Percentiles rank a stretch among this genome's conserved stretches.
Conservation (phyloP, 1,139 yeast species). For the Geotrichum europaeum region DNA sequence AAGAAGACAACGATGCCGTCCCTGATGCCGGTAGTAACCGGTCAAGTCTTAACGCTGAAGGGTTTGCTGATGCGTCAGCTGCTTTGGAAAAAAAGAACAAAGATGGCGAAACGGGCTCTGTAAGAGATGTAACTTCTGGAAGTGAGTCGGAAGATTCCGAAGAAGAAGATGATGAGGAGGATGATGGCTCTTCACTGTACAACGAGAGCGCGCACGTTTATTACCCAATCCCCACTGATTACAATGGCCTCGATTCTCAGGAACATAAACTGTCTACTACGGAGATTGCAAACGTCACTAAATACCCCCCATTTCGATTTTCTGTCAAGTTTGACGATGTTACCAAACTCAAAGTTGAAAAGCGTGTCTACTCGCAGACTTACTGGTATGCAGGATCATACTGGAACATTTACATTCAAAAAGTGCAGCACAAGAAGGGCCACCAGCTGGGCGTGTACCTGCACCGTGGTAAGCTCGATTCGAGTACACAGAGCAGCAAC, state of each 20-base stretch:
- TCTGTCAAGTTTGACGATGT: conserved; percentile 47
- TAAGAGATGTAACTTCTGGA: background rate
- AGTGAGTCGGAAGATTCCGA: background rate
- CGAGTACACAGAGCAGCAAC: conserved; percentile 32
- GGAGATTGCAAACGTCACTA: conserved; percentile 27
- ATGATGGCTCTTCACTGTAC: conserved; percentile 11
- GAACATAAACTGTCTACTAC: background rate
- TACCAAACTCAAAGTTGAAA: conserved; percentile 40
- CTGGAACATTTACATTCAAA: conserved; percentile 51
- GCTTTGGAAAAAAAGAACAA: background rate
- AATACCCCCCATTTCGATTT: conserved; percentile 49
- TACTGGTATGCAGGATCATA: conserved; percentile 54
- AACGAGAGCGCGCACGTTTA: conserved; percentile 16
- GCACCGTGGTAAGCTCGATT: conserved; percentile 39
- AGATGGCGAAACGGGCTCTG: background rate
- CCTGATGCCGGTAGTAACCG: background rate
- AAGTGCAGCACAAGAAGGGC: conserved; percentile 38
- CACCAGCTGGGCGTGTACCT: conserved; percentile 50
- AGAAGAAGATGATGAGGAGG: conserved; percentile 3
- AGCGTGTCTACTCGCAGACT: conserved; percentile 45
- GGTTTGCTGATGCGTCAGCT: background rate
- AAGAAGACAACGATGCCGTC: background rate
- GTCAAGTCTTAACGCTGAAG: background rate
- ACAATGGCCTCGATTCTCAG: conserved; percentile 19
- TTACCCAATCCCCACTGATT: conserved; percentile 25